A percentile compares a stretch with the other conserved stretches of the same genome.
These are phyloP conservation scores for Astrothelium macrocarpum DNA, from an alignment of 495 filamentous ascomycete genomes.

Conservation along the genomic window DNA sequence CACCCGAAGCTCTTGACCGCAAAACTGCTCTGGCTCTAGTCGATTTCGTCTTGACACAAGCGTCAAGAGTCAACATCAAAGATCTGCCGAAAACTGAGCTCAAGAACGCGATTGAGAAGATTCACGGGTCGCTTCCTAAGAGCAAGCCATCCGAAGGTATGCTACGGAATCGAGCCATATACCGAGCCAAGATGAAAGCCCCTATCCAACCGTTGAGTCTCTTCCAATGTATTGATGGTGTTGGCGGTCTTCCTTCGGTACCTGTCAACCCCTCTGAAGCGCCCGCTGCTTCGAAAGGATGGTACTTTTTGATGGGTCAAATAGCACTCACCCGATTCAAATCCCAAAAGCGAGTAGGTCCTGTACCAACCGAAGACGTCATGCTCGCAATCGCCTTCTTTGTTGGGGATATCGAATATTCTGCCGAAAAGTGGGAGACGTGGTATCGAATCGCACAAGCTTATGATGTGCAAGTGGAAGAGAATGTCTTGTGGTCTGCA, in stretches of 20 bases:
- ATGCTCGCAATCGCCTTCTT: constrained; percentile 75
- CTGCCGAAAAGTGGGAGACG: constrained; percentile 79
- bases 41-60: constrained; percentile 69
- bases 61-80: constrained; percentile 76
- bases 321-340: constrained; percentile 81
- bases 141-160: constrained; percentile 60
- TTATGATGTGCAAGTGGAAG: constrained; percentile 85
- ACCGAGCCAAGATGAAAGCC: constrained; percentile 64
- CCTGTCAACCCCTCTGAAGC: constrained; percentile 43
- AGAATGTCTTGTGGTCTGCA: constrained; percentile 85
- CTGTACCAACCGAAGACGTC: constrained; percentile 73
- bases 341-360: constrained; percentile 67
- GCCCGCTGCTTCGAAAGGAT: constrained; percentile 66
- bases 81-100: constrained; percentile 85
- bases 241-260: constrained; percentile 47
- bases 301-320: constrained; percentile 87
- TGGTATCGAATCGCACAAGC: constrained; percentile 93
- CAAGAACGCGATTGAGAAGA: constrained; percentile 77
- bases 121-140: constrained; percentile 61
- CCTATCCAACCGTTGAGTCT: constrained; percentile 77
- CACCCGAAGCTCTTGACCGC: constrained; percentile 63
- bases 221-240: constrained; percentile 65
- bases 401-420: constrained; percentile 76
- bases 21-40: constrained; percentile 67
- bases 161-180: constrained; percentile 62